Evolutionary conservation across 23 red algal species (phyloP), one percentile per base, ranked within the genome.

Genomic region (Chondrus crispus): DNA sequence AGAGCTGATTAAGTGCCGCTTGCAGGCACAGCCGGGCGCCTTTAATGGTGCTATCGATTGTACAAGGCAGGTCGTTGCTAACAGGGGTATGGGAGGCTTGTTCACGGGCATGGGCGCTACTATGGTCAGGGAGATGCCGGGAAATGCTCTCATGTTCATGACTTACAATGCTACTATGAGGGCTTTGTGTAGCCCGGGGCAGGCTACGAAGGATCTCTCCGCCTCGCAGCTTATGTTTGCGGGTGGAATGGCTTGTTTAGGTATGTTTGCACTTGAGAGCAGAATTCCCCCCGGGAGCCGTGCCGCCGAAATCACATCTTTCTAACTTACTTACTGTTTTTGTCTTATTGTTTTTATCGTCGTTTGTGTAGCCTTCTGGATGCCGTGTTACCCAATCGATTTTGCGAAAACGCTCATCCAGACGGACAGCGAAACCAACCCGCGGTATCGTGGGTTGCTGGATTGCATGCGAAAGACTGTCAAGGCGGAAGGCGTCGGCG

Each of bases 1-100:
- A 2, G 95, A 97, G 71, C 74, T 97, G 36, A 72, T 97, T 28
- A 97, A 97, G 70, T 97, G 95, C 69, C 81, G 95, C 29, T 42
- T 97, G 29, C 95, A 97, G 46, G 85, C 84, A 5, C 88, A 92
- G 73, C 68, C 85, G 50, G 95, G 89, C 50, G 73, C 46, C 12
- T 91, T 85, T 60, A 60, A 14, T 12, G 87, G 94, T 30, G 85
- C 94, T 64, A 92, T 96, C 37, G 94, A 96, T 55, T 90, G 85
- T 49, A 89, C 94, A 35, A 81, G 82, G 72, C 85, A 96, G 77
- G 86, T 96, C 0, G 77, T 91, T 53, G 75, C 81, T 2, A 77
- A 42, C 14, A 58, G 69, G 26, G 94, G 94, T n/a, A 68, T 85
- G 70, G 57, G 82, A 22, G 95, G 95, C 38, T 62, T 97, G 68